Base-by-base conservation (phyloP, 768 basidiomycete species). In the Hemileccinum impolitum region DNA sequence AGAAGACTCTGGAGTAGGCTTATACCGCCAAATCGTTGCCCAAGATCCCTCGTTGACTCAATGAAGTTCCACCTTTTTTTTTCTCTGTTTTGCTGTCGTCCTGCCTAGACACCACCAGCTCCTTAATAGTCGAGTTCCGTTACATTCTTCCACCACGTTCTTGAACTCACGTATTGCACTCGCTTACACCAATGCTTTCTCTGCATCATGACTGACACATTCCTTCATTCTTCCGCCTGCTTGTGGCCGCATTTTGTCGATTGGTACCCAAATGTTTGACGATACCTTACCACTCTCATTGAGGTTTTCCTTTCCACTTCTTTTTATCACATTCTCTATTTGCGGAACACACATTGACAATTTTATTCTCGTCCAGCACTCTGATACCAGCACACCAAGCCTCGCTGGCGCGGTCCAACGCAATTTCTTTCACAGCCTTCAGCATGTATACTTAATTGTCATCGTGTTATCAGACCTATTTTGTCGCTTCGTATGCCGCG, bases 21-120 rank as follows among this genome's bases (percentile, higher is more conserved):
- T 92, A 63, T 89, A 90, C 72, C 84, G 87, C 53, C 85, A 88
- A 67, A 80, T 91, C 67, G 75, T 90, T 61, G 83, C 81, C 44
- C 80, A 87, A 54, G 85, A 90, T 61, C 83, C 82, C 36, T 80
- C 84, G 53, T 71, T 90, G 65, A 78, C 77, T 57, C 68, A 69
- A 49, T 64, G 50, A 65, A 51, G 32, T 54, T 47, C 39, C 31
- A 32, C 30, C 28, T 26, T 28, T 38, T 17, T 23, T 15, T 46
- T 54, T 43, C 17, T 17, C 38, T 47, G 21, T 45, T 45, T 53
- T 45, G 25, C 39, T 45, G 43, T 50, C 39, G 31, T 48, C 42
- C 35, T 48, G 38, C 32, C 54, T 61, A 61, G 59, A 64, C 35
- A 44, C 48, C 43, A 54, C 39, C 52, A 32, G 49, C 42, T 53